Conservation (phyloP, 768 basidiomycete genomes). For the Crepidotus variabilis region DNA sequence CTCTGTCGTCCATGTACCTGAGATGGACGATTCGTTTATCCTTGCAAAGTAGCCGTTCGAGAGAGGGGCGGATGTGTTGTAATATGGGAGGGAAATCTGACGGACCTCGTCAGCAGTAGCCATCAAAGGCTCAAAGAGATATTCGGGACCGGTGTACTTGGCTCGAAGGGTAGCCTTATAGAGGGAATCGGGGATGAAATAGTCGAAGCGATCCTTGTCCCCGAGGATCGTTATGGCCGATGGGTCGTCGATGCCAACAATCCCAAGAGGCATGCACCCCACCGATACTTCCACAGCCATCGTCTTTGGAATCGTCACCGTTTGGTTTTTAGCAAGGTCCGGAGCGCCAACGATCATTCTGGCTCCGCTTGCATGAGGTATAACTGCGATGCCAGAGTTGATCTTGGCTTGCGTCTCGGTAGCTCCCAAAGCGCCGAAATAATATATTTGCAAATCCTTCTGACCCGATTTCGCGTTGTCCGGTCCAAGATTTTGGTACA, state of each 20-base stretch:
- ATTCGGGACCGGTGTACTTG: slow-evolving; percentile 17
- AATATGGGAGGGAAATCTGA: slow-evolving; percentile 12
- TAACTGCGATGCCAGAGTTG: slow-evolving; percentile 12
- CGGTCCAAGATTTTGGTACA: slow-evolving; percentile 14
- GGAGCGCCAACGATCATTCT: slow-evolving; percentile 17
- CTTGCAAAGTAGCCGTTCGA: slow-evolving; percentile 7
- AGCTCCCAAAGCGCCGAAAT: slow-evolving; percentile 11
- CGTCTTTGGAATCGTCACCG: slow-evolving; percentile 13
- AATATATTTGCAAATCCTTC: slow-evolving; percentile 12
- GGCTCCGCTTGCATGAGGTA: slow-evolving; percentile 14
- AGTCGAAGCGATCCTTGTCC: neutral
- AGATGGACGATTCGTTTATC: slow-evolving; percentile 6
- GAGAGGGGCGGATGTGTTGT: slow-evolving; percentile 13
- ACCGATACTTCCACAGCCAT: slow-evolving; percentile 18
- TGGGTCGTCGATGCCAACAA: no score
- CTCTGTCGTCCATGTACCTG: neutral
- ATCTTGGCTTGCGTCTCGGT: slow-evolving; percentile 9
- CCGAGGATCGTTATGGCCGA: slow-evolving; percentile 7
- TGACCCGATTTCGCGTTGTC: neutral
- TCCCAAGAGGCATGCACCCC: slow-evolving; percentile 16
- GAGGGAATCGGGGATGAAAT: neutral
- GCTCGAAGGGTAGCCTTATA: neutral
- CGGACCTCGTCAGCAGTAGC: slow-evolving; percentile 18
- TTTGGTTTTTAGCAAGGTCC: slow-evolving; percentile 6
- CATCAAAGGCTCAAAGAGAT: slow-evolving; percentile 12